Percentiles rank a stretch among this genome's conserved stretches.
phyloP scores from a whole-genome alignment of 1,284 basidiomycete genomes.

The Moniliophthora roreri region DNA sequence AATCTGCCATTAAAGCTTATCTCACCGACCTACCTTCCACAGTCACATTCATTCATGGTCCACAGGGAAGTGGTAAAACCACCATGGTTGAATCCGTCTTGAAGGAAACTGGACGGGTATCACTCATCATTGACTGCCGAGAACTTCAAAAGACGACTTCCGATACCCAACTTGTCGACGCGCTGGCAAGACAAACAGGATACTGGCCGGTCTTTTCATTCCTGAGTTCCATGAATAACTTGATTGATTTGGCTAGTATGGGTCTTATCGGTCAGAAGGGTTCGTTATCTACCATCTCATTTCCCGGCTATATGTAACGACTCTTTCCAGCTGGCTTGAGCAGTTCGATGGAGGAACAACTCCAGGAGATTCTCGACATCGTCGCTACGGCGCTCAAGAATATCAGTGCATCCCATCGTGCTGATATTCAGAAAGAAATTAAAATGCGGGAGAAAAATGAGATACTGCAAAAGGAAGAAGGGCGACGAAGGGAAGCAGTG shows the following conservation, averaged over 20 bases:
- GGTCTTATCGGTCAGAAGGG: constrained; percentile 95
- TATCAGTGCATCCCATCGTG: constrained; percentile 56
- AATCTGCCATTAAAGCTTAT: constrained; percentile 67
- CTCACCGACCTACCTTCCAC: constrained; percentile 73
- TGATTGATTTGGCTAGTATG: constrained; percentile 92
- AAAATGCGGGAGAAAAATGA: constrained; percentile 32
- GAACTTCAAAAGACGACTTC: constrained; percentile 72
- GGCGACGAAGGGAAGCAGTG: constrained; percentile 43
- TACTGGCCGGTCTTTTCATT: constrained; percentile 93
- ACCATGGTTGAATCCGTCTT: constrained; percentile 67
- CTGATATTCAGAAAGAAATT: constrained; percentile 39
- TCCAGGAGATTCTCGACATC: constrained; percentile 85
- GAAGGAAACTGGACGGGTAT: constrained; percentile 62
- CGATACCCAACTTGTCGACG: constrained; percentile 70
- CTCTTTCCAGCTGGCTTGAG: constrained; percentile 73
- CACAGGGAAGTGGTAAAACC: constrained; percentile 89
- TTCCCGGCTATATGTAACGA: constrained; percentile 10
- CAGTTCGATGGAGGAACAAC: constrained; percentile 81
- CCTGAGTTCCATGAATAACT: constrained; percentile 79
- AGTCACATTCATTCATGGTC: constrained; percentile 85
- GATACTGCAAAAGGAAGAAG: constrained; percentile 33
- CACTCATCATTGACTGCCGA: constrained; percentile 80
- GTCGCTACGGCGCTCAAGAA: constrained; percentile 72
- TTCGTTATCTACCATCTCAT: constrained; percentile 25
- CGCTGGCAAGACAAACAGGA: constrained; percentile 81